Base-by-base conservation (phyloP, 108 stramenopile species). In the Chaetoceros tenuissimus region DNA sequence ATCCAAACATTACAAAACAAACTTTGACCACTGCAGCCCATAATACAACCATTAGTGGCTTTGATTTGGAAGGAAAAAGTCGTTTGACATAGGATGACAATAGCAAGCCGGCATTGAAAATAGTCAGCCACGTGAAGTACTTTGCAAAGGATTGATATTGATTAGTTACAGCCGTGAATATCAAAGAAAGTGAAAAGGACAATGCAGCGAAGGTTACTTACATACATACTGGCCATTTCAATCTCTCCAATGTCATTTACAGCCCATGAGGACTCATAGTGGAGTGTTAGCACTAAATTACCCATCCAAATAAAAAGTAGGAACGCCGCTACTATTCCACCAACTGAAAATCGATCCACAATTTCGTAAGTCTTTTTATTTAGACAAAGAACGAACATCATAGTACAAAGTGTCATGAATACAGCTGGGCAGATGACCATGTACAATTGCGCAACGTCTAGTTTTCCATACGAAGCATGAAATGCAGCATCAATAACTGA, bases 161-260 rank as follows among this genome's bases (percentile, higher is more conserved):
- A n/a, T n/a, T n/a, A n/a, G n/a, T n/a, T n/a, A n/a, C n/a, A n/a
- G n/a, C n/a, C n/a, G n/a, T n/a, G n/a, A n/a, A n/a, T n/a, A n/a
- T n/a, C n/a, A n/a, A n/a, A n/a, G n/a, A n/a, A n/a, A n/a, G n/a
- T n/a, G n/a, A n/a, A n/a, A n/a, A n/a, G n/a, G n/a, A n/a, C n/a
- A n/a, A n/a, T n/a, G n/a, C n/a, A n/a, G n/a, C n/a, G n/a, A n/a
- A n/a, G n/a, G n/a, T n/a, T n/a, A n/a, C n/a, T n/a, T n/a, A n/a
- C n/a, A 54, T 74, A 79, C n/a, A 79, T 47, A 55, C 74, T 79
- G 5, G 78, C 78, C 22, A 62, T 60, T 48, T 74, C 51, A 34
- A 79, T 72, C 46, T 79, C 78, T 17, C 78, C 78, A 51, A 79
- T 68, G 19, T 50, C 44, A 60, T 79, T 79, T 24, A 79, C 78